A percentile compares a stretch with the other conserved stretches of the same genome.
Conservation (phyloP, 371 early-diverging fungal species). For the Apophysomyces trapeziformis region DNA sequence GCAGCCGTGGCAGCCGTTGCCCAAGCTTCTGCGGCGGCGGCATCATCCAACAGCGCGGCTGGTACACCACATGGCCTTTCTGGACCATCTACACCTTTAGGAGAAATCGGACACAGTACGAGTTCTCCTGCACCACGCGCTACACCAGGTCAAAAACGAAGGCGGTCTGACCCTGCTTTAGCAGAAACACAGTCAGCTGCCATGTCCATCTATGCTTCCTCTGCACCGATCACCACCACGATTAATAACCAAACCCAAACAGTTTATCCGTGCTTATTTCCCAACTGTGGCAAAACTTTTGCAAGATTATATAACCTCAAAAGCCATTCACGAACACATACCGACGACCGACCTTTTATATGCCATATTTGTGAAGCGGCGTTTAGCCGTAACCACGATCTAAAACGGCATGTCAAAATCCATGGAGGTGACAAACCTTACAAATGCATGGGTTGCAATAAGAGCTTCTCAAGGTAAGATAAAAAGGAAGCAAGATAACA, state of each 20-base stretch:
- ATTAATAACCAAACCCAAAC: constrained; percentile 56
- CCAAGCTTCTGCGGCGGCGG: constrained; percentile 6
- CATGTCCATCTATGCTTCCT: constrained; percentile 54
- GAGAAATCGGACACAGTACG: constrained; percentile 9
- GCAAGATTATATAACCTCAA: constrained; percentile 79
- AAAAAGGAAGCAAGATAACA: not conserved
- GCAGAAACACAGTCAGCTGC: constrained; percentile 55
- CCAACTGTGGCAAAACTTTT: constrained; percentile 76
- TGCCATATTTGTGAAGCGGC: constrained; percentile 76
- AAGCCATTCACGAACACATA: constrained; percentile 81
- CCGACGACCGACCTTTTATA: constrained; percentile 79
- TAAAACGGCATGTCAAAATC: constrained; percentile 85
- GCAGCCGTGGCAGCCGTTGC: constrained; percentile 31
- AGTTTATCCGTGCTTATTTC: constrained; percentile 67
- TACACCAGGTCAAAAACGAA: constrained; percentile 39
- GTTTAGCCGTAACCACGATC: constrained; percentile 87
- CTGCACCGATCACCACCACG: constrained; percentile 53
- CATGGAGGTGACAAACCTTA: constrained; percentile 88
- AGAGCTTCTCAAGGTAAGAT: constrained; percentile 69
- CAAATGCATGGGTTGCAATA: constrained; percentile 80
- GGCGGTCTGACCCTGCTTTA: constrained; percentile 50
- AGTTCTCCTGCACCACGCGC: constrained; percentile 20
- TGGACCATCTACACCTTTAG: constrained; percentile 1
- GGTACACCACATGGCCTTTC: constrained; percentile 1
- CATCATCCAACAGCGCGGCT: not conserved